Percentiles rank a stretch among this genome's conserved stretches.
Evolutionary conservation across 768 basidiomycete genomes (phyloP).

Genomic region (Pseudohyphozyma bogoriensis): DNA sequence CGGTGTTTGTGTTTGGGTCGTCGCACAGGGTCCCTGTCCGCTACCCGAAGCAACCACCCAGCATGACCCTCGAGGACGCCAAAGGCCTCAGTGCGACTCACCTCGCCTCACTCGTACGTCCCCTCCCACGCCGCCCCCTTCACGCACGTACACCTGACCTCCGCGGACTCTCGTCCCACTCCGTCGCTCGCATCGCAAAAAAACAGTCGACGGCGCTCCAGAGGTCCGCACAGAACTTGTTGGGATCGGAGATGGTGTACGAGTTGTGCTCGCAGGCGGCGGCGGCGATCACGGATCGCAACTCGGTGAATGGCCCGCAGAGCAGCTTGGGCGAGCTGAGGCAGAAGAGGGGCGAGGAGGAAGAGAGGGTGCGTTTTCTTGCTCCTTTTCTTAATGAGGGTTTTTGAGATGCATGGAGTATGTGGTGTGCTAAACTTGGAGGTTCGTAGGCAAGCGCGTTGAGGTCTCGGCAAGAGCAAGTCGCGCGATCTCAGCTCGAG

Average conservation of each 20-base stretch:
- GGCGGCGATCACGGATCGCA: constrained; percentile 24
- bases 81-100: constrained; percentile 14
- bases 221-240: not conserved
- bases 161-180: not conserved
- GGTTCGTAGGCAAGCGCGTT: not conserved
- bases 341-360: constrained; percentile 11
- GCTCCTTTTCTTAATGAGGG: not conserved
- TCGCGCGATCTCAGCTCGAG: constrained; percentile 7
- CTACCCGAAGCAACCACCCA: constrained; percentile 20
- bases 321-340: constrained; percentile 14
- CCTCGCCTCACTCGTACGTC: constrained; percentile 14
- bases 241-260: constrained; percentile 25
- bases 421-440: not conserved
- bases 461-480: constrained; percentile 1
- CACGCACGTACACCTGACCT: too few relatives aligned
- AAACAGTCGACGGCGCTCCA: constrained; percentile 6
- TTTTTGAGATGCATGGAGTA: not conserved
- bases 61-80: constrained; percentile 10
- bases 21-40: constrained; percentile 14
- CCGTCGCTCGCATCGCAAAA: not conserved
- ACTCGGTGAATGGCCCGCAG: constrained; percentile 19
- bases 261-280: constrained; percentile 22
- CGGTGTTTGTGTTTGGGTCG: too few relatives aligned
- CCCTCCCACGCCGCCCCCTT: too few relatives aligned
- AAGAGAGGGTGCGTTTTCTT: constrained; percentile 12